Evolutionary conservation across 129 eudicot genomes (phyloP).

Genomic region (Tagetes erecta): DNA sequence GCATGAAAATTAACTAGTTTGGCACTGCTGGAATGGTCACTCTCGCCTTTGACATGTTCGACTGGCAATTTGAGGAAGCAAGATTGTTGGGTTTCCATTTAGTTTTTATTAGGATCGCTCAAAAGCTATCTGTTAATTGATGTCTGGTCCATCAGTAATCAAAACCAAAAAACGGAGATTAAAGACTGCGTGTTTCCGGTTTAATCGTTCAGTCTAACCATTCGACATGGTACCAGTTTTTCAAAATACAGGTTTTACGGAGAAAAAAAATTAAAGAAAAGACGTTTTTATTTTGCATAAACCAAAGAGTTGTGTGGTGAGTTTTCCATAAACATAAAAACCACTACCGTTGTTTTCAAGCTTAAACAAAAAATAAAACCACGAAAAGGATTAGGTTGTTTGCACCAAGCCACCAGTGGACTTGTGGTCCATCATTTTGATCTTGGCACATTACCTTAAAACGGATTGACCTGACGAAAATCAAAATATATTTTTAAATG

Average conservation of each 20-base stretch:
- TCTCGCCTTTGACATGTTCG: no score
- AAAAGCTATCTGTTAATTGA: no score
- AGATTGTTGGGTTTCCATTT: no score
- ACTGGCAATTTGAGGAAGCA: no score
- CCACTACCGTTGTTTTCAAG: constrained; percentile 1
- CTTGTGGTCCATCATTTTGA: neutral
- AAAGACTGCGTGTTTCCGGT: neutral
- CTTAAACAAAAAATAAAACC: neutral
- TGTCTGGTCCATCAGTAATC: no score
- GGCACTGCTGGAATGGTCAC: no score
- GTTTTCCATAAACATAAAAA: neutral
- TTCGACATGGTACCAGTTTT: neutral
- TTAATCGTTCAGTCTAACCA: neutral
- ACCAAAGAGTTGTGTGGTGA: neutral
- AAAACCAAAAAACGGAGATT: no score
- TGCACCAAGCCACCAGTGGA: neutral
- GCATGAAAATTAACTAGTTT: no score
- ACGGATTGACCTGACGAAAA: neutral
- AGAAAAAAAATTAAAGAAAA: neutral
- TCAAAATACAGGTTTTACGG: neutral
- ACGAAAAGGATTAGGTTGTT: neutral
- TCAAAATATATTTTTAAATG: neutral
- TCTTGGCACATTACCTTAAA: constrained; percentile 14
- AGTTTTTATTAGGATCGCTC: no score
- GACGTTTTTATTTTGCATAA: neutral